phyloP scores from a whole-genome alignment of 2,329 filamentous ascomycete genomes.

The Penicillium sp. region DNA sequence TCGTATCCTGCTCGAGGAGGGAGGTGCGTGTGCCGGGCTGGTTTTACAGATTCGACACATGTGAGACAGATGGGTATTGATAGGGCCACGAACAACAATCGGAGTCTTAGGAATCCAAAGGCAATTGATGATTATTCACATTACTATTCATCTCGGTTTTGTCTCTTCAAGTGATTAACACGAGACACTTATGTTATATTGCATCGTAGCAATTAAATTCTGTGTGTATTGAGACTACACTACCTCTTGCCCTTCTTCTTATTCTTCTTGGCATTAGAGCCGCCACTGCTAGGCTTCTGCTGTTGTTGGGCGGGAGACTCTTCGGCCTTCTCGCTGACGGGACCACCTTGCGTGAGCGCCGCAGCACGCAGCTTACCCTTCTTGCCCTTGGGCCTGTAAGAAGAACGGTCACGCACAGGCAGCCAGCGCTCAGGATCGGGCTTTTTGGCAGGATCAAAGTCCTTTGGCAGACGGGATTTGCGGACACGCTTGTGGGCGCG shows the following conservation, averaged over 20 bases:
- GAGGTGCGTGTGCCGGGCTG: neutral
- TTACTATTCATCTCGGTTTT: neutral
- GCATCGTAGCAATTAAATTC: slow-evolving; percentile 12
- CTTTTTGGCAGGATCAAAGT: slow-evolving; percentile 68
- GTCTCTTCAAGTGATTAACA: neutral
- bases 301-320: slow-evolving; percentile 41
- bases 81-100: too few relatives aligned
- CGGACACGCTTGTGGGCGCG: slow-evolving; percentile 44
- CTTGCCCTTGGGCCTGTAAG: slow-evolving; percentile 85
- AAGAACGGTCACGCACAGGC: slow-evolving; percentile 82
- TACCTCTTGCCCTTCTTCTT: slow-evolving; percentile 54
- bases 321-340: slow-evolving; percentile 71
- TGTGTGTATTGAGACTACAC: slow-evolving; percentile 4
- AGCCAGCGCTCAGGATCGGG: slow-evolving; percentile 92
- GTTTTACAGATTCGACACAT: neutral
- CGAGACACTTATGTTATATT: neutral
- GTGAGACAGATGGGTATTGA: neutral
- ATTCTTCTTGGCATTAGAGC: slow-evolving; percentile 46
- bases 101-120: neutral
- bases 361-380: slow-evolving; percentile 82
- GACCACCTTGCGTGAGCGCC: slow-evolving; percentile 80
- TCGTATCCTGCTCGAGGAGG: too few relatives aligned
- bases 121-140: neutral
- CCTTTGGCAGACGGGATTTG: slow-evolving; percentile 49
- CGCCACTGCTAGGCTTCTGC: slow-evolving; percentile 35